Conservation (phyloP, 345 rosid species). For the Moricandia moricandioides region DNA sequence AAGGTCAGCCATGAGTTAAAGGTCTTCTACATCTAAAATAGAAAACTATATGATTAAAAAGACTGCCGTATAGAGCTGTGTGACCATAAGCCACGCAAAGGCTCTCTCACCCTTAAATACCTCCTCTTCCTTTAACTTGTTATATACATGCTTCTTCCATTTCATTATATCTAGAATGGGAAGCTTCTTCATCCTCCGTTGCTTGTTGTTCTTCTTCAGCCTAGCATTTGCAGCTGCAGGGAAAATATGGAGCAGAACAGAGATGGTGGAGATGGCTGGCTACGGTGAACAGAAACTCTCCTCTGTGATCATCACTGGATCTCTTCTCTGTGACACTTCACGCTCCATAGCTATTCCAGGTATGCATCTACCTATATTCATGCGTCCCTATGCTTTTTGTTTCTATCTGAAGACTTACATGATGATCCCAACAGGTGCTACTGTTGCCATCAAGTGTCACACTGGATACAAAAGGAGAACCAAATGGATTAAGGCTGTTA, state of each 20-base stretch:
- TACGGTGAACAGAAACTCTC: constrained; percentile 40
- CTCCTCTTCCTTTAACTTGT: constrained; percentile 23
- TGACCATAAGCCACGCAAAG: constrained; percentile 36
- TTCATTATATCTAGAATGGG: constrained; percentile 30
- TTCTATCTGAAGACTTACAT: constrained; percentile 2
- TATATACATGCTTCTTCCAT: constrained; percentile 32
- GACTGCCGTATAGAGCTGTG: constrained; percentile 18
- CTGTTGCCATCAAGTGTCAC: constrained; percentile 35
- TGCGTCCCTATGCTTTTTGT: background rate
- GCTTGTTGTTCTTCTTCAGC: constrained; percentile 33
- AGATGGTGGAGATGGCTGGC: constrained; percentile 37
- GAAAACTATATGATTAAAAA: background rate
- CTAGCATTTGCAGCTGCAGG: constrained; percentile 41
- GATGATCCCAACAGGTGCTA: constrained; percentile 31
- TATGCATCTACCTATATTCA: background rate
- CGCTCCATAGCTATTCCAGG: constrained; percentile 32
- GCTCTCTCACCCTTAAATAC: constrained; percentile 5
- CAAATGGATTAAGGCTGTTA: constrained; percentile 35
- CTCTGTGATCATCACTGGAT: constrained; percentile 33
- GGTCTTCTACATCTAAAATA: too few relatives aligned
- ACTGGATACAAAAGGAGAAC: constrained; percentile 17
- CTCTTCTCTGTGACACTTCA: constrained; percentile 28
- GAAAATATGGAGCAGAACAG: constrained; percentile 31
- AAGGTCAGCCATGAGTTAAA: constrained; percentile 11
- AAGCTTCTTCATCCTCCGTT: constrained; percentile 19